A percentile compares a stretch with the other conserved stretches of the same genome.
phyloP scores from a whole-genome alignment of 805 yeast species.

The Candida ovalis region DNA sequence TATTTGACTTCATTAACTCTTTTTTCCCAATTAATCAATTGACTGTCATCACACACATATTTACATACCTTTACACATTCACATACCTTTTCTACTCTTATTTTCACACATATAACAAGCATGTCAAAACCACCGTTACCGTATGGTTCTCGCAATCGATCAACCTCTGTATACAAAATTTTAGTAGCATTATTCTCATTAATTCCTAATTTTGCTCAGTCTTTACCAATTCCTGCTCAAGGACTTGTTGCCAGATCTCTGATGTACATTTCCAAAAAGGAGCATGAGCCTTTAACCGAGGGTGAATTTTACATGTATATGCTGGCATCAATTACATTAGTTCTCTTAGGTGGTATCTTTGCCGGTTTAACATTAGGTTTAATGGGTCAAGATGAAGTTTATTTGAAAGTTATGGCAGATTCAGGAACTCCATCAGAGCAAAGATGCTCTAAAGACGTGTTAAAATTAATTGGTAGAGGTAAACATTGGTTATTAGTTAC shows the following conservation, averaged over 20 bases:
- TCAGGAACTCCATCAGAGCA: conserved; percentile 78
- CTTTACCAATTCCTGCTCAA: conserved; percentile 21
- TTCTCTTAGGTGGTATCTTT: conserved; percentile 81
- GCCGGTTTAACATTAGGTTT: conserved; percentile 92
- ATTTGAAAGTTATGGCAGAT: conserved; percentile 81
- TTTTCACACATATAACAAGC: background rate
- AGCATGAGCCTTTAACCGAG: conserved; percentile 23
- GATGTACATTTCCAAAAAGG: conserved; percentile 5
- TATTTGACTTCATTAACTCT: no score
- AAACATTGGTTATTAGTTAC: conserved; percentile 97
- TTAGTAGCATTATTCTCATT: conserved; percentile 20
- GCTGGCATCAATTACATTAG: conserved; percentile 54
- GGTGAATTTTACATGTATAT: conserved; percentile 44
- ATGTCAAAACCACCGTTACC: conserved; percentile 4
- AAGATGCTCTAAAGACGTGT: conserved; percentile 65
- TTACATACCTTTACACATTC: no score
- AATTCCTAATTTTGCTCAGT: conserved; percentile 22
- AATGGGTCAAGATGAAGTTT: conserved; percentile 98
- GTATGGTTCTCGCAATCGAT: background rate
- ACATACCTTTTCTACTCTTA: background rate
- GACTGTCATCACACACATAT: background rate
- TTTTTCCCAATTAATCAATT: background rate
- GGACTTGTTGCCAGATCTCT: conserved; percentile 9
- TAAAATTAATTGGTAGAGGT: conserved; percentile 69
- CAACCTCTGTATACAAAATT: conserved; percentile 7